Percentiles rank a stretch among this genome's conserved stretches.
phyloP scores from a whole-genome alignment of 495 filamentous ascomycete species.

The Penicillium goetzii region DNA sequence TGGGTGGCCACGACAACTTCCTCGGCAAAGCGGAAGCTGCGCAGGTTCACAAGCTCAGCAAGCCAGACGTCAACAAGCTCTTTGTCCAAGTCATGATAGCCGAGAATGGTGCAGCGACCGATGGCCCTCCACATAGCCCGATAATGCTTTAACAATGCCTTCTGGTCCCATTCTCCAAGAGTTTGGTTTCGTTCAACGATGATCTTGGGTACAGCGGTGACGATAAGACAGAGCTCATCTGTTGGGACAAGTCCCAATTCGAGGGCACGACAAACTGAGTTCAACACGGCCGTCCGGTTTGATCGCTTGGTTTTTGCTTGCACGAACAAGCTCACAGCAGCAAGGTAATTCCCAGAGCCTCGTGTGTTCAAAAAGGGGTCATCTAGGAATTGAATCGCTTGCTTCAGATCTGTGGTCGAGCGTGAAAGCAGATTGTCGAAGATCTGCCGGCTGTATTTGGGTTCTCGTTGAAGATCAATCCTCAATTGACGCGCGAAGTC shows the following conservation, averaged over 20 bases:
- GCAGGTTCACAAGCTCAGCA: constrained; percentile 25
- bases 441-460: constrained; percentile 45
- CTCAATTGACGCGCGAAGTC: constrained; percentile 32
- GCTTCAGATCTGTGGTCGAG: constrained; percentile 20
- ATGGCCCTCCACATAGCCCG: constrained; percentile 47
- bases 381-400: constrained; percentile 46
- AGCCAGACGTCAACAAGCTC: constrained; percentile 41
- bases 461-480: constrained; percentile 45
- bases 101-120: constrained; percentile 42
- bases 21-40: constrained; percentile 34
- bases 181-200: constrained; percentile 26
- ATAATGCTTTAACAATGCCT: constrained; percentile 29
- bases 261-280: constrained; percentile 39
- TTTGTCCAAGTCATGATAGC: constrained; percentile 38
- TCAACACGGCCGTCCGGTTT: constrained; percentile 28
- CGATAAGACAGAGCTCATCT: constrained; percentile 40
- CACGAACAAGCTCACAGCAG: constrained; percentile 30
- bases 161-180: constrained; percentile 21
- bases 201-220: constrained; percentile 32
- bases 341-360: constrained; percentile 45
- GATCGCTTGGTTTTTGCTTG: constrained; percentile 19
- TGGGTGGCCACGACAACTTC: constrained; percentile 40
- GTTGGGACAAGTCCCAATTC: constrained; percentile 44
- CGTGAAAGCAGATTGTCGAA: constrained; percentile 42
- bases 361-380: constrained; percentile 46